phyloP scores from a whole-genome alignment of 768 basidiomycete species.

The Auricularia sp. region DNA sequence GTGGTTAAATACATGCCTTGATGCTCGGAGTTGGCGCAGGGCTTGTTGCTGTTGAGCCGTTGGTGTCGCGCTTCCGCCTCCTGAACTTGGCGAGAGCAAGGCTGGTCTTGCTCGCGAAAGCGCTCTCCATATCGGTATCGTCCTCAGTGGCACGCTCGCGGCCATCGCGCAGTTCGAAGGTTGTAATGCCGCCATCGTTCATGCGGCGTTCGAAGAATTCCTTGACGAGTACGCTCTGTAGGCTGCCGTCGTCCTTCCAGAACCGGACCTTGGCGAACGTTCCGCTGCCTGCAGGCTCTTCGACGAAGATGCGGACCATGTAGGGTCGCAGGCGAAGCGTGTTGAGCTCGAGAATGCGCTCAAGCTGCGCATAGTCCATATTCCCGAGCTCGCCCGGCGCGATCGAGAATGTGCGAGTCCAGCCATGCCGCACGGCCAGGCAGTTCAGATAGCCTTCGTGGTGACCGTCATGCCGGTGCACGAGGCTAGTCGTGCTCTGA shows the following conservation, averaged over 20 bases:
- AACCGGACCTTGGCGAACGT: constrained; percentile 4
- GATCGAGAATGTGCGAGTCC: constrained; percentile 8
- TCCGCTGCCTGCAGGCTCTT: constrained; percentile 5
- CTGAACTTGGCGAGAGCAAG: background rate
- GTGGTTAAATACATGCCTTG: background rate
- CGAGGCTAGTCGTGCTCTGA: background rate
- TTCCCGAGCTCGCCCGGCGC: constrained; percentile 4
- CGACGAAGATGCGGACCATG: constrained; percentile 7
- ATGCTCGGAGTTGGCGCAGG: background rate
- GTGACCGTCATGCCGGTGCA: constrained; percentile 6
- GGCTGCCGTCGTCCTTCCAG: constrained; percentile 9
- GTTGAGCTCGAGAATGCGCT: constrained; percentile 6
- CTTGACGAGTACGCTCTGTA: constrained; percentile 7
- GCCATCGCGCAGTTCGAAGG: constrained; percentile 7
- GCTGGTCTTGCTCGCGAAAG: constrained; percentile 1
- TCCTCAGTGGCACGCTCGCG: constrained; percentile 2
- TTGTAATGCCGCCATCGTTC: background rate
- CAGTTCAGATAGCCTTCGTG: constrained; percentile 7
- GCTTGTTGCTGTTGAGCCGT: background rate
- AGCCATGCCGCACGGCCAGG: constrained; percentile 6
- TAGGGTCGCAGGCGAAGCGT: constrained; percentile 7
- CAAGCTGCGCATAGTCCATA: constrained; percentile 5
- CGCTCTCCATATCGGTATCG: background rate
- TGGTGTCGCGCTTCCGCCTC: background rate
- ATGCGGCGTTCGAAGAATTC: constrained; percentile 6